Evolutionary conservation across 768 basidiomycete species (phyloP).

Genomic region (Boletus subparvulus): DNA sequence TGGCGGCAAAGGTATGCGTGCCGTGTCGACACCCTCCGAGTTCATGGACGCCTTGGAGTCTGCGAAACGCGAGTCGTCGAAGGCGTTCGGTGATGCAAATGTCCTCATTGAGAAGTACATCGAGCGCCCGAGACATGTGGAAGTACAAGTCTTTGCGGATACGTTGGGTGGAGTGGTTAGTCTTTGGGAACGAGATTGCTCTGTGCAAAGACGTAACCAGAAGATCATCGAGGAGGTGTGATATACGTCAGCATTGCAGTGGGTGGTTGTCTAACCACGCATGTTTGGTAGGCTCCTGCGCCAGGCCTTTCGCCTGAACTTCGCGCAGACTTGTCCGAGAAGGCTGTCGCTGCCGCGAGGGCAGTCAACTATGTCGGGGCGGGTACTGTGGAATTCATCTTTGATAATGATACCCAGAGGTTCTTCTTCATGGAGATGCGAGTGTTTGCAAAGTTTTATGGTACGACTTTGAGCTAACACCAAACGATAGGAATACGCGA

Average conservation of each 20-base stretch:
- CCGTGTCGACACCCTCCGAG: slow-evolving; percentile 61
- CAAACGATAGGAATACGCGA: slow-evolving; percentile 66
- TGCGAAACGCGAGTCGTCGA: slow-evolving; percentile 86
- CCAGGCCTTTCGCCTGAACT: slow-evolving; percentile 81
- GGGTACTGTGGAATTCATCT: slow-evolving; percentile 95
- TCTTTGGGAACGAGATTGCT: slow-evolving; percentile 94
- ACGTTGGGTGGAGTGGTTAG: slow-evolving; percentile 77
- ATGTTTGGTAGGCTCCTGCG: slow-evolving; percentile 69
- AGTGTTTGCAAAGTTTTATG: slow-evolving; percentile 20
- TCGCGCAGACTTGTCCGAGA: slow-evolving; percentile 75
- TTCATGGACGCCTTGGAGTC: slow-evolving; percentile 81
- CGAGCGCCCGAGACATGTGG: slow-evolving; percentile 83
- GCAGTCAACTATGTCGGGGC: slow-evolving; percentile 92
- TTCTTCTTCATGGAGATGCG: slow-evolving; percentile 98
- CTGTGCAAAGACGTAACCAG: slow-evolving; percentile 89
- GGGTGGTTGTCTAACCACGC: not conserved
- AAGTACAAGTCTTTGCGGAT: slow-evolving; percentile 95
- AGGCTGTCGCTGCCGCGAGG: slow-evolving; percentile 89
- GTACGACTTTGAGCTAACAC: not conserved
- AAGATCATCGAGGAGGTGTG: slow-evolving; percentile 90
- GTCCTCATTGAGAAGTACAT: slow-evolving; percentile 92
- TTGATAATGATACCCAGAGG: slow-evolving; percentile 82
- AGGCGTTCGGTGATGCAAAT: slow-evolving; percentile 83
- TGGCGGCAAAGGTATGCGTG: slow-evolving; percentile 95
- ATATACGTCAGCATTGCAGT: not conserved